phyloP scores from a whole-genome alignment of 2,329 filamentous ascomycete species.

The Emmonsiellopsis sp. region DNA sequence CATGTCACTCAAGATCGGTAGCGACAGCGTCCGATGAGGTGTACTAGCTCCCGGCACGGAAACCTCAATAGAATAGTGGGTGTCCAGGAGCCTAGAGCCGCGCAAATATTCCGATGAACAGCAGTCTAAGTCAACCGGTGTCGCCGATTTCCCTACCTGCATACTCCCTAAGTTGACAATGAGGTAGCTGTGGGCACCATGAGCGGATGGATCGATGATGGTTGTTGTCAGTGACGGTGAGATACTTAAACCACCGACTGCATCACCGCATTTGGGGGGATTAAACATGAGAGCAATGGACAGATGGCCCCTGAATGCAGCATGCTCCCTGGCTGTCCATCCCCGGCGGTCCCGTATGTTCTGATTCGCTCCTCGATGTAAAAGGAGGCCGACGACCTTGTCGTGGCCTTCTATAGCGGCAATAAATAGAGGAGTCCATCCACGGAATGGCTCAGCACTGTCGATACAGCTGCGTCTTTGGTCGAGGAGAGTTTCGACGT shows the following conservation, averaged over 20 bases:
- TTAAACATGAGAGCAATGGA: conserved; percentile 15
- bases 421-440: conserved; percentile 27
- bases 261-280: not conserved
- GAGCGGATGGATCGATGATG: not conserved
- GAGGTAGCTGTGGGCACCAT: conserved; percentile 4
- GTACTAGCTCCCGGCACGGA: not conserved
- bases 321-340: conserved; percentile 28
- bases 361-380: conserved; percentile 18
- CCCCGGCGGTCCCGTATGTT: conserved; percentile 17
- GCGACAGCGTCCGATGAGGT: conserved; percentile 5
- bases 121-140: conserved; percentile 6
- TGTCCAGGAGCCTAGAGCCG: not conserved
- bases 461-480: conserved; percentile 9
- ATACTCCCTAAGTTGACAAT: conserved; percentile 13
- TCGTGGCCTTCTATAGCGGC: conserved; percentile 20
- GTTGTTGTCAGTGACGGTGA: not conserved
- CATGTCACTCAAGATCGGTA: conserved; percentile 19
- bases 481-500: conserved; percentile 9
- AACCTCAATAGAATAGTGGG: conserved; percentile 8
- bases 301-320: conserved; percentile 25
- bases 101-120: not conserved
- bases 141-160: conserved; percentile 8
- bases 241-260: not conserved
- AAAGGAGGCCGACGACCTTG: conserved; percentile 16
- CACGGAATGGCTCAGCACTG: conserved; percentile 12